Evolutionary conservation across 768 basidiomycete species (phyloP), one percentile per base, ranked within the genome.

Genomic region (Asterophora lycoperdoides): DNA sequence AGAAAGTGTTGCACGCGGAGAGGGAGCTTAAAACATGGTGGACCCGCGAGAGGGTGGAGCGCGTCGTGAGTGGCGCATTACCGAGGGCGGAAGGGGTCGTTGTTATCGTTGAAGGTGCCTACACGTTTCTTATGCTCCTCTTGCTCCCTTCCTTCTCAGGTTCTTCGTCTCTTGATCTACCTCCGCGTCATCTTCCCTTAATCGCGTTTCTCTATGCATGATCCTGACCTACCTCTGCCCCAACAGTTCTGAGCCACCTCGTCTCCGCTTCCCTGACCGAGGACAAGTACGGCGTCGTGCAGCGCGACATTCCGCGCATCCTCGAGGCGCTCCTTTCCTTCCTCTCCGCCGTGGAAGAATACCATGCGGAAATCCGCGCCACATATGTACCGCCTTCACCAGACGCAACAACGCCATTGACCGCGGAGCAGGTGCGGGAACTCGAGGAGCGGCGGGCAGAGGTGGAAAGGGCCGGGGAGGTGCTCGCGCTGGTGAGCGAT

Each of bases 281-380:
- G 63, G 91, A 94, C 67, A 74, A 76, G 15, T 92, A 84, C 59
- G 91, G 91, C 17, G 78, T 84, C 29, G 88, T 92, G 10, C 92
- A 93, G 62, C 74, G 86, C 9, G 92, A 93, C 60, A 88, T 91
- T 15, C 86, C 90, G 0, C 82, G 80, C 51, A 81, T 91, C 23
- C 63, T 94, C 2, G 91, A 94, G 63, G 85, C 86, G 0, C 69
- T 93, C 54, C 61, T 86, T 10, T 76, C 76, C 0, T 86, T 84
- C 68, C 72, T 90, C 15, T 61, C 64, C 1, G 85, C 80, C 1
- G 64, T 91, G 15, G 89, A 92, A 55, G 75, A 75, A 26, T 84
- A 84, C 49, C 78, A 81, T 47, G 61, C 56, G 1, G 80, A 84
- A 56, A 63, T 90, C 23, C 67, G 65, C 46, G 65, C 70, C 3